Base-by-base conservation (phyloP, 768 basidiomycete species). In the Xerocomus potaroensis region DNA sequence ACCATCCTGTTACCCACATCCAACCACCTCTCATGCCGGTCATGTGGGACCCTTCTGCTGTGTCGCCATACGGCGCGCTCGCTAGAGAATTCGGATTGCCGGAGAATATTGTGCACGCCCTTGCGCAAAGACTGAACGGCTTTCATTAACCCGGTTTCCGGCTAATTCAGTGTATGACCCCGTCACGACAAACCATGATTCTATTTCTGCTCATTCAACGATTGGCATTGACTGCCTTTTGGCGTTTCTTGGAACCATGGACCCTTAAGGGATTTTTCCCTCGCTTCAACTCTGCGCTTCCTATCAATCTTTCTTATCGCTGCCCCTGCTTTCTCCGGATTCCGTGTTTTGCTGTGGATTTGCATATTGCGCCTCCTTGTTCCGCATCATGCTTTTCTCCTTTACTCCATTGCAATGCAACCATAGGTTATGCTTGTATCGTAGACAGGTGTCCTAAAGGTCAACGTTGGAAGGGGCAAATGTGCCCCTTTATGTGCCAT, bases 31-130 rank as follows among this genome's bases (percentile, higher is more conserved):
- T 43, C 41, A 50, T 52, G 43, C 62, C 54, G 30, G 48, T 45
- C 45, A 58, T 57, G 61, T 61, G 50, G 54, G 54, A 58, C 29
- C 30, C 32, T n/a, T 21, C 44, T 22, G 26, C 47, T 23, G 49
- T 46, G 37, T 54, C 55, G 33, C 73, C 58, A 44, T 80, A 61
- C 21, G 73, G 73, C 37, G 74, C 76, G 19, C 73, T 88, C n/a
- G 85, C 86, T 19, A 73, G 73, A 54, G 86, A 87, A 62, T 87
- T 87, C 50, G 85, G 85, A n/a, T 73, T 87, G 18, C 81, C 85
- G 44, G 70, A 84, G 26, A 73, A 80, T 34, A 60, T 87, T 22
- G 78, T 87, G 36, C 77, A 85, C 57, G 81, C 82, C 3, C 73
- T 87, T 36, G 80, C 77, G 32, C 80, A 83, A 50, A 74, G 84